Evolutionary conservation across 371 early-diverging fungal species (phyloP), one percentile per base, ranked within the genome.

Genomic region (Thermomucor indicae-seudaticae): DNA sequence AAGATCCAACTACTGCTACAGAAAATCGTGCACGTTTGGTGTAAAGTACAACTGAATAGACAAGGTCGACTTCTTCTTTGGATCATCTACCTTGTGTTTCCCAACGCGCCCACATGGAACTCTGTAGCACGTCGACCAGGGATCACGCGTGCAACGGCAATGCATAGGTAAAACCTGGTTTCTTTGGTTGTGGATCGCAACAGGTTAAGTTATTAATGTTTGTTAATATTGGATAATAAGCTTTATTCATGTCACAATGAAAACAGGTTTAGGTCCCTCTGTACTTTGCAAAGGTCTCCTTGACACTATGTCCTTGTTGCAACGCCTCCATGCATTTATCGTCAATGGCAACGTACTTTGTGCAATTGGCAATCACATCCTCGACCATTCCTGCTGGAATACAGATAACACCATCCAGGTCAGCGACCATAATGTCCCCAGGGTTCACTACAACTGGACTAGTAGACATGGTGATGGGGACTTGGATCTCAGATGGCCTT

Each of bases 371-470:
- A 32, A 81, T 74, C 2, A 91, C 86, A 24, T 77, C 58, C 7
- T 71, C 67, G 10, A 85, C 66, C 30, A 70, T 28, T 7, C 78
- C 70, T 23, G 49, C 50, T 6, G 90, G 90, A 2, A 90, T 66
- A 43, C 83, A 72, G 20, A 89, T 85, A 1, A 85, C 83, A 0
- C 93, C 93, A 58, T 92, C 85, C 12, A 81, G 51, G 70, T 92
- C 93, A 2, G 81, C 93, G 4, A 90, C 79, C 47, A 92, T 80
- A 41, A 88, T 72, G 51, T 92, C 93, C 25, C 85, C 84, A 3
- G 87, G 75, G 23, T 70, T 58, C 17, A 87, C 73, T 5, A 77
- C 67, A 17, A 80, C 66, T 5, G 80, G 79, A 25, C 71, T 78
- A 23, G 62, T 64, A 2, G 75, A 69, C 55, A 89, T 59, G 38